Base-by-base conservation (phyloP, 192 early-diverging fungal genomes). In the Dissophora globulifera region DNA sequence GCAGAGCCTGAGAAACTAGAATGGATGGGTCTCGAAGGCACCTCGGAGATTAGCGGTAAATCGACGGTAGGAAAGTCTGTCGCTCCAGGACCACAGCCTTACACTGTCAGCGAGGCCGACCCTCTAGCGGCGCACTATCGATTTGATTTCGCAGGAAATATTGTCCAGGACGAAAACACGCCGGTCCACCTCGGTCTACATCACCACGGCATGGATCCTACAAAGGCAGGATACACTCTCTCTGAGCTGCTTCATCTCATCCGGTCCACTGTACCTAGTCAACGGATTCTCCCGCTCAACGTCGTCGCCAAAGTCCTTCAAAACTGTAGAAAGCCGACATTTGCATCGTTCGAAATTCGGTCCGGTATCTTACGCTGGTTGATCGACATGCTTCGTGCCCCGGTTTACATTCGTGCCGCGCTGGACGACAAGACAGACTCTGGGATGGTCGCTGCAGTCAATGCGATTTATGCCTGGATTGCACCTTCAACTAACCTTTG, bases 151-250 rank as follows among this genome's bases (percentile, higher is more conserved):
- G 74, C 87, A 26, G 96, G 94, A 12, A 78, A 82, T 23, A 81
- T 94, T 8, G 70, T 96, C 35, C 81, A 83, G 13, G 65, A 58
- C 15, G 56, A 56, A 8, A 80, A 92, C 2, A 74, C 90, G 1
- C 88, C 92, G 1, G 69, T 80, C 0, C 80, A 89, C 53, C 74
- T 79, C 1, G 96, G 93, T 6, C 80, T 98, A 12, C 93, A 96
- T 81, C 96, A 98, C 75, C 96, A 98, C 61, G 94, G 94, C 8
- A 88, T 90, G 19, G 86, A 92, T 27, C 94, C 96, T 12, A 88
- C 88, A 0, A 82, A 87, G 54, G 88, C 96, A 19, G 96, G 96
- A 26, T 98, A 96, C 78, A 93, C 93, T 0, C 67, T 95, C 0
- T 82, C 89, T 0, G 95, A 97, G 78, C 69, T 97, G 15, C 75